Percentiles rank a stretch among this genome's conserved stretches.
Conservation (phyloP, 2,329 filamentous ascomycete species). For the Blumeria graminis region DNA sequence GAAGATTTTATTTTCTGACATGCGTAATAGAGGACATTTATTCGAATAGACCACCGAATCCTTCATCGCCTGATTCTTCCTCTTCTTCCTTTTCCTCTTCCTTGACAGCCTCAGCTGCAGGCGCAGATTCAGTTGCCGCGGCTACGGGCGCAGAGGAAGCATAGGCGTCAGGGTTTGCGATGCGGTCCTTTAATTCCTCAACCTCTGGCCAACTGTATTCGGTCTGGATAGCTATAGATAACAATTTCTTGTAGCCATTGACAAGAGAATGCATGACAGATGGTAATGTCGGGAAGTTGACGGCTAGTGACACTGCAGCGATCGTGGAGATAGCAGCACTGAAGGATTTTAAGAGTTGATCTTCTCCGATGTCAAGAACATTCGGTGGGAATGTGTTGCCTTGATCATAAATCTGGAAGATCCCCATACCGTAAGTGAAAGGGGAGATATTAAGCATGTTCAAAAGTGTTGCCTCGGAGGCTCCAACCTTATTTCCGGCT, state of each 20-base stretch:
- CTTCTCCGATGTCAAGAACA: slow-evolving; percentile 85
- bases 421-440: slow-evolving; percentile 97
- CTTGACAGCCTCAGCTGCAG: slow-evolving; percentile 26
- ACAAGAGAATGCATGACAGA: slow-evolving; percentile 90
- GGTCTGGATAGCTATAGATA: slow-evolving; percentile 73
- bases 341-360: slow-evolving; percentile 75
- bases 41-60: slow-evolving; percentile 63
- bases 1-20: neutral
- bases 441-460: slow-evolving; percentile 99
- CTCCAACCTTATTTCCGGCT: slow-evolving; percentile 78
- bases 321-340: slow-evolving; percentile 62
- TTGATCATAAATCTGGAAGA: slow-evolving; percentile 90
- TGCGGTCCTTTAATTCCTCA: slow-evolving; percentile 95
- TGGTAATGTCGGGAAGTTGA: slow-evolving; percentile 88
- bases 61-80: slow-evolving; percentile 34
- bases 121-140: slow-evolving; percentile 26
- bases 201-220: slow-evolving; percentile 91
- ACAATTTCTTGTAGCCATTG: slow-evolving; percentile 94
- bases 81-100: slow-evolving; percentile 41
- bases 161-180: slow-evolving; percentile 95
- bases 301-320: slow-evolving; percentile 70
- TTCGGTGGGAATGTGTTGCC: slow-evolving; percentile 72
- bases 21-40: slow-evolving; percentile 17
- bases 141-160: slow-evolving; percentile 57
- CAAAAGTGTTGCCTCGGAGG: slow-evolving; percentile 93